phyloP scores from a whole-genome alignment of 1,284 basidiomycete genomes.

The Ustilago bromivora region DNA sequence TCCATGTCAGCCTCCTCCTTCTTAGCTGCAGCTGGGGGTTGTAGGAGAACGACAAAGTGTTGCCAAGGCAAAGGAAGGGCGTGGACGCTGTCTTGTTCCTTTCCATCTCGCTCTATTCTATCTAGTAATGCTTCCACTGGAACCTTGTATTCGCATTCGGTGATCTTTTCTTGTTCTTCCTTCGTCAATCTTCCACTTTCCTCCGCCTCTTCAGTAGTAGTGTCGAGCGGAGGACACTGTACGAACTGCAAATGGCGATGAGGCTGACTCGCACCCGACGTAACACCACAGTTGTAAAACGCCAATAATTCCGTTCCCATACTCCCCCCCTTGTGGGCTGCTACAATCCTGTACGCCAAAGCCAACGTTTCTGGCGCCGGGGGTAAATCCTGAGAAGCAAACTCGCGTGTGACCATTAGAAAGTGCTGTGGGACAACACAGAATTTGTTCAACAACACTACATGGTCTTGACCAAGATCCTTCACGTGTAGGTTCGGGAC shows the following conservation, averaged over 20 bases:
- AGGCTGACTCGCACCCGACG: constrained; percentile 62
- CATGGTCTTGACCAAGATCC: constrained; percentile 49
- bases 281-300: constrained; percentile 67
- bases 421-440: constrained; percentile 67
- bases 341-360: constrained; percentile 57
- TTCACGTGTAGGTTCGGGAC: constrained; percentile 64
- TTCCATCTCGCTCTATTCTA: constrained; percentile 61
- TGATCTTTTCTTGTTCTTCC: constrained; percentile 36
- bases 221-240: constrained; percentile 46
- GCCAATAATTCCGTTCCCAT: constrained; percentile 49
- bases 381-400: constrained; percentile 61
- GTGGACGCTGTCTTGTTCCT: constrained; percentile 58
- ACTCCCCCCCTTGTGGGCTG: constrained; percentile 19
- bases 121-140: constrained; percentile 62
- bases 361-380: constrained; percentile 59
- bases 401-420: constrained; percentile 63
- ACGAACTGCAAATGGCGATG: constrained; percentile 67
- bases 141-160: constrained; percentile 37
- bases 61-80: constrained; percentile 65
- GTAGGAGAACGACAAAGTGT: constrained; percentile 64
- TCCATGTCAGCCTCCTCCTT: constrained; percentile 30
- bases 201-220: constrained; percentile 13
- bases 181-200: neutral
- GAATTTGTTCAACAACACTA: constrained; percentile 67
- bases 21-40: constrained; percentile 18